phyloP scores from a whole-genome alignment of 148 eudicot species.

The Chenopodium formosanum region DNA sequence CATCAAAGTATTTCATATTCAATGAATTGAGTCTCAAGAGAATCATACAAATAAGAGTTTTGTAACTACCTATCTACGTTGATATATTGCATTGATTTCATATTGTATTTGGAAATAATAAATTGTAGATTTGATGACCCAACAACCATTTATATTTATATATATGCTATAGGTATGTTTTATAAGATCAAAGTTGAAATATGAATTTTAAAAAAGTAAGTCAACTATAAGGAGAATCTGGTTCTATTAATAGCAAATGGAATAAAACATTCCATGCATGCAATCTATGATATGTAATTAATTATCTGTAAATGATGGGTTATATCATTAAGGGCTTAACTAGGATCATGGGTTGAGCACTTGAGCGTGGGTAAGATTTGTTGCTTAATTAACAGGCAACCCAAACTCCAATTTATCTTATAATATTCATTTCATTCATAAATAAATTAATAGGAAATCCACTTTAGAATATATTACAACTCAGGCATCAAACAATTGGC shows the following conservation, averaged over 20 bases:
- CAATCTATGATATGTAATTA: constrained; percentile 7
- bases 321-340: constrained; percentile 9
- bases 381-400: constrained; percentile 20
- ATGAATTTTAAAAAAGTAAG: not conserved
- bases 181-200: not conserved
- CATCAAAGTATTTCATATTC: too few relatives aligned
- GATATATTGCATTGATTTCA: not conserved
- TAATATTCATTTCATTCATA: not conserved
- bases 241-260: constrained; percentile 15
- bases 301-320: not conserved
- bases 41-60: too few relatives aligned
- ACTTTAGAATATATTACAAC: constrained; percentile 2
- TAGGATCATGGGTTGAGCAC: constrained; percentile 29
- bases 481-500: constrained; percentile 8
- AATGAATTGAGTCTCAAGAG: too few relatives aligned
- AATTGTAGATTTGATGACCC: not conserved
- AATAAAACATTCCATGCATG: constrained; percentile 37
- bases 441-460: not conserved
- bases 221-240: constrained; percentile 37
- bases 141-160: not conserved
- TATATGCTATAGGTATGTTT: not conserved
- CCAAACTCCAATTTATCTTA: not conserved
- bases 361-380: constrained; percentile 23
- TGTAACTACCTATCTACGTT: not conserved
- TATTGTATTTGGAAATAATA: not conserved